Percentiles rank a stretch among this genome's conserved stretches.
Conservation (phyloP, 495 filamentous ascomycete species). For the Lichenothelia convexa region DNA sequence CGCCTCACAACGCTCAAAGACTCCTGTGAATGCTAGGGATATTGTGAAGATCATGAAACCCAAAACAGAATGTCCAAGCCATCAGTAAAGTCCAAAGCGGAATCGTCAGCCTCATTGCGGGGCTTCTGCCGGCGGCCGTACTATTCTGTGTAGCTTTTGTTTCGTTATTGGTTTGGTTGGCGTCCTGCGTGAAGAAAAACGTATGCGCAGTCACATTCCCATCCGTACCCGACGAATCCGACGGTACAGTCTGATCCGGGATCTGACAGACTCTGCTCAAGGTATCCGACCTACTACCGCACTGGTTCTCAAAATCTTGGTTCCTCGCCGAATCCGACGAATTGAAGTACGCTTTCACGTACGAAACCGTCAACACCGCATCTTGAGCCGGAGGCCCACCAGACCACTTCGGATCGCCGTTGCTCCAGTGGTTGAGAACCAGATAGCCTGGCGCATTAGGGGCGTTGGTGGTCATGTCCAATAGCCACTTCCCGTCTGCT, state of each 20-base stretch:
- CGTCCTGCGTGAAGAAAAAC: conserved; percentile 40
- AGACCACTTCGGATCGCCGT: conserved; percentile 50
- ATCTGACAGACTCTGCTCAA: conserved; percentile 36
- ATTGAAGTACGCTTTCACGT: conserved; percentile 67
- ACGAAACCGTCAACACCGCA: conserved; percentile 38
- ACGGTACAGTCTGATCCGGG: conserved; percentile 30
- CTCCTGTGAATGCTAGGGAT: too few species aligned
- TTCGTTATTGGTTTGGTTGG: too few species aligned
- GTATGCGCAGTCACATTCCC: conserved; percentile 22
- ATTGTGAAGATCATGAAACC: too few species aligned
- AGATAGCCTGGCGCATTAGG: conserved; percentile 42
- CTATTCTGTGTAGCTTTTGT: too few species aligned
- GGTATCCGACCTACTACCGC: conserved; percentile 3
- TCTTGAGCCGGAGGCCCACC: conserved; percentile 45
- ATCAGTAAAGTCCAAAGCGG: too few species aligned
- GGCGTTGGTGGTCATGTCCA: conserved; percentile 34
- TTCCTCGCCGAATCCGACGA: conserved; percentile 26
- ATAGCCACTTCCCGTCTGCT: conserved; percentile 36
- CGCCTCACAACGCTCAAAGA: too few species aligned
- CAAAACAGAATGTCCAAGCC: too few species aligned
- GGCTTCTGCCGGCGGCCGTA: too few species aligned
- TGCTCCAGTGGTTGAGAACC: conserved; percentile 60
- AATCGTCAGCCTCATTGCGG: too few species aligned
- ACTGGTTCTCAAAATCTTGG: conserved; percentile 1
- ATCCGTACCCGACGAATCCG: conserved; percentile 11